Evolutionary conservation across 139 green algal genomes (phyloP).

Genomic region (Chlorella ohadii): DNA sequence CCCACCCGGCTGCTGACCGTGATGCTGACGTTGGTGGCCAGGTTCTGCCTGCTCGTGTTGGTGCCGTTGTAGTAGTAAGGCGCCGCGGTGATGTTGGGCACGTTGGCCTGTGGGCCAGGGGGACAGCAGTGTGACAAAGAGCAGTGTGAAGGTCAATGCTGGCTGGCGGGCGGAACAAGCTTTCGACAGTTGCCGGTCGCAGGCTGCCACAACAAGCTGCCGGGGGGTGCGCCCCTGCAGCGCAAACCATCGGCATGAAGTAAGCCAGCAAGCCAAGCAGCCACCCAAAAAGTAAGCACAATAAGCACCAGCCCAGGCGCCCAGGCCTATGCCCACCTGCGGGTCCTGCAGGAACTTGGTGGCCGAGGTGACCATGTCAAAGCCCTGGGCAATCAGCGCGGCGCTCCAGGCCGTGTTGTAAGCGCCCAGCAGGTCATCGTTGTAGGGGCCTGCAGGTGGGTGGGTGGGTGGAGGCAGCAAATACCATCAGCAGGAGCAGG

Average conservation of each 20-base stretch:
- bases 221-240: too few species aligned
- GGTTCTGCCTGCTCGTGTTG: not conserved
- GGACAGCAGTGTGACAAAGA: too few species aligned
- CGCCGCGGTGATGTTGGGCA: not conserved
- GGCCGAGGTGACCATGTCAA: not conserved
- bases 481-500: not conserved
- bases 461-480: not conserved
- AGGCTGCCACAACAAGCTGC: too few species aligned
- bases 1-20: not conserved
- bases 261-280: too few species aligned
- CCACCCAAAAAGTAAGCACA: too few species aligned
- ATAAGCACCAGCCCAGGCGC: too few species aligned
- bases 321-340: too few species aligned
- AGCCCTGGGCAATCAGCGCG: not conserved
- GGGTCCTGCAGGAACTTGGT: not conserved
- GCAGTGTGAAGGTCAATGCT: too few species aligned
- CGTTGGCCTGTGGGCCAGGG: not conserved
- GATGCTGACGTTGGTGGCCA: constrained; percentile 16
- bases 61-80: not conserved
- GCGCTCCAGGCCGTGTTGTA: constrained; percentile 5
- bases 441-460: not conserved
- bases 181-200: too few species aligned
- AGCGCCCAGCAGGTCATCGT: not conserved
- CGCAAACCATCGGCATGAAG: too few species aligned
- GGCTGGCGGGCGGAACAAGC: too few species aligned